Percentiles rank a stretch among this genome's conserved stretches.
Conservation (phyloP, 2,329 filamentous ascomycete genomes). For the Colletotrichum liaoningense region DNA sequence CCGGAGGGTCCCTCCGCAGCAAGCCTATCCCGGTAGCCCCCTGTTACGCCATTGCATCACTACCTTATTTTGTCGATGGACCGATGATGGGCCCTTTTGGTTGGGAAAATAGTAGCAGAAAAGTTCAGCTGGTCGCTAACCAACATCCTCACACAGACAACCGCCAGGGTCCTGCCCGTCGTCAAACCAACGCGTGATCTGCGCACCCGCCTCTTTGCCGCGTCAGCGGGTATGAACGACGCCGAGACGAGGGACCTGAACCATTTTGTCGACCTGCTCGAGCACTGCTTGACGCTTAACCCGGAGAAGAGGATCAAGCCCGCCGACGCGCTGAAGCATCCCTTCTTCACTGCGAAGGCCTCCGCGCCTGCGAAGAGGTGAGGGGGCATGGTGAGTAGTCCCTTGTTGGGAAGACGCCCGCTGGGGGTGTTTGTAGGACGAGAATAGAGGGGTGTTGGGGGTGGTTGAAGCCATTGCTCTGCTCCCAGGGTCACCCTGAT, state of each 20-base stretch:
- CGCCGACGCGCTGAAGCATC: constrained; percentile 86
- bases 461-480: background rate
- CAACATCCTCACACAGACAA: constrained; percentile 61
- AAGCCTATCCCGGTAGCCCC: background rate
- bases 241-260: constrained; percentile 81
- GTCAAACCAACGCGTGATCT: constrained; percentile 85
- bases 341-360: constrained; percentile 75
- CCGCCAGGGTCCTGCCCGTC: constrained; percentile 74
- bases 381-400: constrained; percentile 14
- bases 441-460: background rate
- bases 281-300: constrained; percentile 89
- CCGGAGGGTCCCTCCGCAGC: background rate
- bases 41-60: too few relatives aligned
- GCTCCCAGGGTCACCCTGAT: background rate
- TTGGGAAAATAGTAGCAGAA: constrained; percentile 9
- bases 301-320: constrained; percentile 93
- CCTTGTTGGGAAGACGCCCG: background rate
- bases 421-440: background rate
- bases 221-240: constrained; percentile 79
- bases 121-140: constrained; percentile 27
- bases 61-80: background rate
- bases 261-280: constrained; percentile 87
- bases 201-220: constrained; percentile 81
- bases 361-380: constrained; percentile 38
- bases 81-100: background rate